Evolutionary conservation across 768 basidiomycete species (phyloP).

Genomic region (Candolleomyces efflorescens): DNA sequence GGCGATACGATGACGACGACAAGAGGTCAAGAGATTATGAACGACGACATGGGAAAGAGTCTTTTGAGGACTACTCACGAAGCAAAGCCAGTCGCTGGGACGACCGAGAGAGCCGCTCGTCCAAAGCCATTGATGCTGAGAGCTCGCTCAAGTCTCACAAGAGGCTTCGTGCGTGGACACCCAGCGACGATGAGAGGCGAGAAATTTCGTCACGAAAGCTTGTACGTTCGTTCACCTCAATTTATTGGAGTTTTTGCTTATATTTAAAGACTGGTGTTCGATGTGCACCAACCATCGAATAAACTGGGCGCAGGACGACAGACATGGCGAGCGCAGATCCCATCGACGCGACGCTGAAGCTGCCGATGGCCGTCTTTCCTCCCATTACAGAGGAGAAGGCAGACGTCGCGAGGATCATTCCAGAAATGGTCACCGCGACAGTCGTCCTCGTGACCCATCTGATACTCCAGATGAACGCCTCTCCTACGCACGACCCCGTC

Average conservation of each 20-base stretch:
- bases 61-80: not conserved
- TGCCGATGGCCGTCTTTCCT: not conserved
- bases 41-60: not conserved
- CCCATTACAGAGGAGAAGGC: not conserved
- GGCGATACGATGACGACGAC: not conserved
- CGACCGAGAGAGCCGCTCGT: not conserved
- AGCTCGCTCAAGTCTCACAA: not conserved
- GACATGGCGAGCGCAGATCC: not conserved
- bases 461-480: too few relatives aligned
- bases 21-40: not conserved
- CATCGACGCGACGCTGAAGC: not conserved
- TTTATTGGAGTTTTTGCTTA: not conserved
- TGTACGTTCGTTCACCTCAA: not conserved
- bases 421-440: too few relatives aligned
- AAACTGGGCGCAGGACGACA: not conserved
- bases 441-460: too few relatives aligned
- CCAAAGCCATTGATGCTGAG: not conserved
- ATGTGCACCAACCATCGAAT: not conserved
- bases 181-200: not conserved
- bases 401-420: not conserved
- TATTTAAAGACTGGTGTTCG: not conserved
- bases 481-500: too few relatives aligned
- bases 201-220: not conserved
- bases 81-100: not conserved
- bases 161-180: not conserved